Evolutionary conservation across 257 asterid species (phyloP).

Genomic region (Solanum acaule): DNA sequence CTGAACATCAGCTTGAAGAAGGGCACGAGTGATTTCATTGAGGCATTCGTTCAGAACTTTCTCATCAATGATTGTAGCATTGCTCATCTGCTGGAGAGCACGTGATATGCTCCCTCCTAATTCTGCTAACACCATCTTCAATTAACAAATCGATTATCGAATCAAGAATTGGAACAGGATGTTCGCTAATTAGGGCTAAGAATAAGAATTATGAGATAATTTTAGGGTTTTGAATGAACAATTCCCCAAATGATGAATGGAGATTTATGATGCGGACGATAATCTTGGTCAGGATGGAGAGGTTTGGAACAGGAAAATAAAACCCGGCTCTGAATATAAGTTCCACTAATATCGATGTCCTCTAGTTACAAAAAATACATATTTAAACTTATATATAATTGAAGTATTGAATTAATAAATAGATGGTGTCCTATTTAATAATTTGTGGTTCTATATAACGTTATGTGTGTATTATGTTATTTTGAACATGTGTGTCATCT

Average conservation of each 20-base stretch:
- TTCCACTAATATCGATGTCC: neutral
- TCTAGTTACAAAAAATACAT: no score
- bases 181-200: neutral
- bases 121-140: slow-evolving; percentile 78
- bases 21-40: slow-evolving; percentile 80
- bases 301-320: neutral
- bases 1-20: slow-evolving; percentile 78
- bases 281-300: neutral
- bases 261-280: neutral
- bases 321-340: neutral
- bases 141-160: neutral
- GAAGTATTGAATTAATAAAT: neutral
- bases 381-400: no score
- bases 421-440: no score
- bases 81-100: slow-evolving; percentile 96
- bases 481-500: rapidly evolving
- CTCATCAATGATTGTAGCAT: slow-evolving; percentile 85
- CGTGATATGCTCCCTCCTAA: slow-evolving; percentile 79
- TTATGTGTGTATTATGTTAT: rapidly evolving
- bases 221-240: neutral
- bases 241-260: neutral
- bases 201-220: neutral
- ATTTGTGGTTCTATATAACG: neutral
- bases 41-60: slow-evolving; percentile 77
- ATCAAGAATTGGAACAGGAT: neutral